Conservation (phyloP, 805 yeast species). For the Kuraishia floccosa region DNA sequence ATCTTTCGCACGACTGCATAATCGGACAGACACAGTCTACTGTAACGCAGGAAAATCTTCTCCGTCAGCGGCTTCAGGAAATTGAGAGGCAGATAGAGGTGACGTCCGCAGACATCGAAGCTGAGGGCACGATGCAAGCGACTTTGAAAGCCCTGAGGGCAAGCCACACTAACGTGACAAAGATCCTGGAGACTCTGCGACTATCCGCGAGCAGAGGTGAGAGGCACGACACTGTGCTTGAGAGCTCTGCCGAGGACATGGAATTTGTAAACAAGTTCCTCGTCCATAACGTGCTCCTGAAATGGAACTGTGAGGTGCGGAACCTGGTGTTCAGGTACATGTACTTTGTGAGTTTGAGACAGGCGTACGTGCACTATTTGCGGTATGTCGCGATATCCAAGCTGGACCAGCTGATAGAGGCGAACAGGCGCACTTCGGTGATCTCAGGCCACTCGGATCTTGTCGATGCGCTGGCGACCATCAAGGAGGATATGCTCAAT, state of each 20-base stretch:
- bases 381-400: conserved; percentile 37
- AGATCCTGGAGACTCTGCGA: conserved; percentile 12
- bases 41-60: conserved; percentile 31
- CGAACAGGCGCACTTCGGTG: conserved; percentile 15
- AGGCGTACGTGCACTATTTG: conserved; percentile 29
- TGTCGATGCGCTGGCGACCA: conserved; percentile 4
- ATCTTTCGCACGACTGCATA: conserved; percentile 54
- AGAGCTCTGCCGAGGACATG: too few relatives aligned
- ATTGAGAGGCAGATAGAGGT: conserved; percentile 21
- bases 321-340: conserved; percentile 52
- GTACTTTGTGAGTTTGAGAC: conserved; percentile 32
- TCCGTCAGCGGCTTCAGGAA: conserved; percentile 19
- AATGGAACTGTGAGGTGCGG: conserved; percentile 68
- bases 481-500: not conserved
- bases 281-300: conserved; percentile 60
- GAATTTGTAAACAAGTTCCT: conserved; percentile 57
- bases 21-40: conserved; percentile 39
- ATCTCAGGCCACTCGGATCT: not conserved
- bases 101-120: too few relatives aligned
- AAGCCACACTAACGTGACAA: conserved; percentile 14
- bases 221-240: too few relatives aligned
- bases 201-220: not conserved
- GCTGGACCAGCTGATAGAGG: conserved; percentile 36
- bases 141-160: too few relatives aligned
- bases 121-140: too few relatives aligned